Evolutionary conservation across 2,329 filamentous ascomycete genomes (phyloP).

Genomic region (Fusarium pseudocircinatum): DNA sequence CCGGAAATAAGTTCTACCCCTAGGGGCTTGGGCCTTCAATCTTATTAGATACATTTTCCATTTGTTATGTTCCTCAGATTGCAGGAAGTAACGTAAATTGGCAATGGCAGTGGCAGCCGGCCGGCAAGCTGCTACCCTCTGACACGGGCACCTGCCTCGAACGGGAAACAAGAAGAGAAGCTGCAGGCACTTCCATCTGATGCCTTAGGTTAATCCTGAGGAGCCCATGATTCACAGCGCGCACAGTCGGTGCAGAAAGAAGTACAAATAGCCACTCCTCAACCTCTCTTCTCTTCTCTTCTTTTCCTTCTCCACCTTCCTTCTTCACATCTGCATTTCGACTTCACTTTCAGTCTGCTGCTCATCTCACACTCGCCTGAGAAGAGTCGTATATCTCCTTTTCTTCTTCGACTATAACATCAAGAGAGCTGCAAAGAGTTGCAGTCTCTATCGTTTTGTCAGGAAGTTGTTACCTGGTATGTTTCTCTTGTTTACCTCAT

Average conservation of each 20-base stretch:
- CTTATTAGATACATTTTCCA: neutral
- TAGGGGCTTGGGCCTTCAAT: neutral
- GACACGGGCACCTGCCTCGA: conserved; percentile 15
- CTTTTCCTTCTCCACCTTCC: neutral
- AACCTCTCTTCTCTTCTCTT: neutral
- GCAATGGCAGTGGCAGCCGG: conserved; percentile 4
- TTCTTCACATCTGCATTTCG: neutral
- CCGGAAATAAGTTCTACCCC: neutral
- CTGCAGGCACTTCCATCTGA: neutral
- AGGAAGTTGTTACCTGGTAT: conserved; percentile 10
- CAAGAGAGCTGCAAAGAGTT: conserved; percentile 29
- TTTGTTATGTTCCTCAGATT: neutral
- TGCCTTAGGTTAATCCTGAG: neutral
- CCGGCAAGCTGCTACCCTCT: conserved; percentile 2
- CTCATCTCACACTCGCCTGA: neutral
- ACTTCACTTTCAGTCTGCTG: neutral
- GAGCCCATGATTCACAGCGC: conserved; percentile 8
- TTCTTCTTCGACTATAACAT: neutral
- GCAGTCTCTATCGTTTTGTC: conserved; percentile 5
- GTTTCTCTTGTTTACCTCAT: neutral
- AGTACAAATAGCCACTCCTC: conserved; percentile 5
- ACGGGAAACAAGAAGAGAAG: neutral
- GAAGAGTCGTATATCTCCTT: neutral
- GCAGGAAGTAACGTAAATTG: neutral
- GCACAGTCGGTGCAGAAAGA: neutral